Base-by-base conservation (phyloP, 2,329 filamentous ascomycete species). In the Pyricularia grisea region DNA sequence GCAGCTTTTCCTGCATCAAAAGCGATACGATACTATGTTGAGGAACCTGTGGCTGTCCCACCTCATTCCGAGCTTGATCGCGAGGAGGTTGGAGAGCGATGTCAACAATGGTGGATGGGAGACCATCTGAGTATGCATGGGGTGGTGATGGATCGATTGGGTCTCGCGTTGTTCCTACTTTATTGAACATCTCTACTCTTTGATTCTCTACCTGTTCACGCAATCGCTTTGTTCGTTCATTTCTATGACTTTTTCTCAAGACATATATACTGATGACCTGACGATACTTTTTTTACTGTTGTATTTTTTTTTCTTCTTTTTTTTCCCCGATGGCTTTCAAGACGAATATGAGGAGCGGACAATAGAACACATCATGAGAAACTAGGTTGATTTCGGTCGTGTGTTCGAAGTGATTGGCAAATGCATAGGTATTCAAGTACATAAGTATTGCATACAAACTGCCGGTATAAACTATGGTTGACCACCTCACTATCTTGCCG, bases 41-140 rank as follows among this genome's bases (percentile, higher is more conserved):
- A 85, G 95, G 67, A 92, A 90, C 73, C 88, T 94, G 63, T 97
- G 96, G 90, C 83, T 98, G 70, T 87, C 89, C 67, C 93, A 97
- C 74, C 90, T 91, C 4, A 88, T 99, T 31, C 94, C 94, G 50
- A 96, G 92, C 73, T 89, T 93, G 65, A 97, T 99, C 76, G 92
- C 91, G 72, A 85, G 95, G 73, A 94, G 93, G 79, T 80, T 99
- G 73, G 95, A 99, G 82, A 91, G 92, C 17, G 95, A 99, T 78
- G 93, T 97, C 64, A 99, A 99, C 77, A 97, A 93, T 74, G 95
- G 95, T 0, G 95, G 95, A 0, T 99, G 95, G 95, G 95, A 99
- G 81, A 97, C 88, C n/a, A 84, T 88, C 68, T 86, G 74, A 81
- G 27, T 3, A 20, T 30, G 17, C 10, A 23, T n/a, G 3, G 28